These are phyloP conservation scores for Entomortierella lignicola DNA, from an alignment of 192 early-diverging fungal species.

Conservation along the genomic window DNA sequence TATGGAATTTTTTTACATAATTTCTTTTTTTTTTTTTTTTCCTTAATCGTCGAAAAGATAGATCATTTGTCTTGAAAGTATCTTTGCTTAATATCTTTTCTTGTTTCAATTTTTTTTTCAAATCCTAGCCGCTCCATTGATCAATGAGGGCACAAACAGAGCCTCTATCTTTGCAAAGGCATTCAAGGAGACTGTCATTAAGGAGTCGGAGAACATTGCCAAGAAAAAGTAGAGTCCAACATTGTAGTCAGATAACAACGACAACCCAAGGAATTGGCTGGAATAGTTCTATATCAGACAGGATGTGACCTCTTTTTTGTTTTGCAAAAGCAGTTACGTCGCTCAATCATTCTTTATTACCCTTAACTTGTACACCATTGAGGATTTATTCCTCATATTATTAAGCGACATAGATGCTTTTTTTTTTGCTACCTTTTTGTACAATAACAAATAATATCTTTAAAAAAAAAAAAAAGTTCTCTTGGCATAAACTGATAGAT, in stretches of 20 bases:
- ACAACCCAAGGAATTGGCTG: too few relatives aligned
- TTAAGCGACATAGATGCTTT: background rate
- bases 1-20: slow-evolving; percentile 6
- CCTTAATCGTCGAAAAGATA: too few relatives aligned
- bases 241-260: too few relatives aligned
- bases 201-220: slow-evolving; percentile 50
- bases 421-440: background rate
- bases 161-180: slow-evolving; percentile 51
- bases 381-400: background rate
- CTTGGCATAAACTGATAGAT: too few relatives aligned
- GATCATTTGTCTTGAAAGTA: too few relatives aligned
- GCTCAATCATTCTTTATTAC: background rate
- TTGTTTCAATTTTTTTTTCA: background rate
- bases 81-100: too few relatives aligned
- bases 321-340: too few relatives aligned
- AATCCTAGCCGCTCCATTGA: slow-evolving; percentile 34
- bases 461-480: too few relatives aligned
- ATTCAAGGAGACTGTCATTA: slow-evolving; percentile 55
- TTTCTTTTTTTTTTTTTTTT: slow-evolving; percentile 8
- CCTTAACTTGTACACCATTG: slow-evolving; percentile 1
- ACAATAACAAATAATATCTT: too few relatives aligned
- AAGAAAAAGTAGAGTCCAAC: slow-evolving; percentile 41
- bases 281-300: too few relatives aligned
- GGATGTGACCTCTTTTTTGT: too few relatives aligned
- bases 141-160: slow-evolving; percentile 41